phyloP scores from a whole-genome alignment of 495 filamentous ascomycete genomes.

The Penicillium subrubescens region DNA sequence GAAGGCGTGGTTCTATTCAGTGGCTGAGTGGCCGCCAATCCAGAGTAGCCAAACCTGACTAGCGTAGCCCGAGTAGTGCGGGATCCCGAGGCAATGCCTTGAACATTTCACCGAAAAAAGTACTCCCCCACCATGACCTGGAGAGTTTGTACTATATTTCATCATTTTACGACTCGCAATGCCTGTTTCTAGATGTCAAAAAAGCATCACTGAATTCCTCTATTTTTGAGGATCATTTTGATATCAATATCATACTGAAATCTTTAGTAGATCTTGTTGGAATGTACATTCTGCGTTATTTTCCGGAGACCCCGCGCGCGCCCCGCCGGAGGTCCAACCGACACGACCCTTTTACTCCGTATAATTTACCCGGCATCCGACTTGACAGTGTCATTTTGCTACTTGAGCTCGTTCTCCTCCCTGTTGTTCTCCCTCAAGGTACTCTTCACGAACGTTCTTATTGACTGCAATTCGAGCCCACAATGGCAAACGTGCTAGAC shows the following conservation, averaged over 20 bases:
- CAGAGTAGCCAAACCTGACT: no score
- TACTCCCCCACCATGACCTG: slow-evolving; percentile 13
- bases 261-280: background rate
- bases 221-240: background rate
- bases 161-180: background rate
- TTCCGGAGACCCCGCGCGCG: slow-evolving; percentile 25
- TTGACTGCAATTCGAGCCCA: background rate
- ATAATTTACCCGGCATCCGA: slow-evolving; percentile 12
- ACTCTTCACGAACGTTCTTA: background rate
- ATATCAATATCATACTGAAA: background rate
- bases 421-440: slow-evolving; percentile 13
- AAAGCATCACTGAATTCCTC: background rate
- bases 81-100: slow-evolving; percentile 32
- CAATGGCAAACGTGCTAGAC: slow-evolving; percentile 78
- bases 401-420: slow-evolving; percentile 8
- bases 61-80: slow-evolving; percentile 11
- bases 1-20: no score
- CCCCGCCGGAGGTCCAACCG: slow-evolving; percentile 12
- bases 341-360: background rate
- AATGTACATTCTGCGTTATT: background rate
- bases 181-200: background rate
- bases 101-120: slow-evolving; percentile 30
- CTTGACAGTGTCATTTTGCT: slow-evolving; percentile 9
- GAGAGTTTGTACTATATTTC: background rate
- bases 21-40: no score